A percentile compares a stretch with the other conserved stretches of the same genome.
These are phyloP conservation scores for Crithidia mellificae DNA, from an alignment of 208 protist genomes.

Conservation along the genomic window DNA sequence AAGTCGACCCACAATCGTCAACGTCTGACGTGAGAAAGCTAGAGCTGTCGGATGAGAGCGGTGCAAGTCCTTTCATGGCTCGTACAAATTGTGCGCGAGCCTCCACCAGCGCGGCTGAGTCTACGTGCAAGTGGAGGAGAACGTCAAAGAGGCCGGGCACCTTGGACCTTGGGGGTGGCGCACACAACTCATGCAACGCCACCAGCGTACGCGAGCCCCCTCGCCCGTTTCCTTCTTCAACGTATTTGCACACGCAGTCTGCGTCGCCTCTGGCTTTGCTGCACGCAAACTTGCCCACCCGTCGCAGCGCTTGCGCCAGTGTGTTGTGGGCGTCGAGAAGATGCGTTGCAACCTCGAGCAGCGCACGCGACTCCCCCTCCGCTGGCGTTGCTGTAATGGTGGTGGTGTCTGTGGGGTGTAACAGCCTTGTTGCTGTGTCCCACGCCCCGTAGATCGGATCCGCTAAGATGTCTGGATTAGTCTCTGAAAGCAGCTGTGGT, in stretches of 20 bases:
- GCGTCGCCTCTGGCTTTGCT: not conserved
- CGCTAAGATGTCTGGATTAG: too few species aligned
- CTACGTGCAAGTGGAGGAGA: slow-evolving; percentile 10
- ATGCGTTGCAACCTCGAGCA: slow-evolving; percentile 20
- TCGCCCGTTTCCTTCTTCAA: not conserved
- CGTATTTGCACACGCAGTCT: not conserved
- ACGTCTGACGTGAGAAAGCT: too few species aligned
- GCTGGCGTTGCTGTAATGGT: not conserved
- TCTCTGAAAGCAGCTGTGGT: too few species aligned
- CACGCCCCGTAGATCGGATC: too few species aligned
- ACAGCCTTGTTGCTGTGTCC: too few species aligned
- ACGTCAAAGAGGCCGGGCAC: slow-evolving; percentile 16
- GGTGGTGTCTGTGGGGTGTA: not conserved
- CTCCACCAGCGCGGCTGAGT: slow-evolving; percentile 10
- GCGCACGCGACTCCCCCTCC: slow-evolving; percentile 12
- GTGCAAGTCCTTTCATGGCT: not conserved
- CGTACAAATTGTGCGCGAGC: slow-evolving; percentile 10
- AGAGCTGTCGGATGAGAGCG: too few species aligned
- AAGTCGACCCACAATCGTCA: too few species aligned
- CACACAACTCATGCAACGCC: slow-evolving; percentile 5
- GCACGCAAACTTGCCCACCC: not conserved
- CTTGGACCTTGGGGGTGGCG: not conserved
- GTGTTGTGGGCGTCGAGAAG: not conserved
- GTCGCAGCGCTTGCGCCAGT: not conserved
- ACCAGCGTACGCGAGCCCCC: not conserved